These are phyloP conservation scores for Suillus paluster DNA, from an alignment of 768 basidiomycete species.

Conservation along the genomic window DNA sequence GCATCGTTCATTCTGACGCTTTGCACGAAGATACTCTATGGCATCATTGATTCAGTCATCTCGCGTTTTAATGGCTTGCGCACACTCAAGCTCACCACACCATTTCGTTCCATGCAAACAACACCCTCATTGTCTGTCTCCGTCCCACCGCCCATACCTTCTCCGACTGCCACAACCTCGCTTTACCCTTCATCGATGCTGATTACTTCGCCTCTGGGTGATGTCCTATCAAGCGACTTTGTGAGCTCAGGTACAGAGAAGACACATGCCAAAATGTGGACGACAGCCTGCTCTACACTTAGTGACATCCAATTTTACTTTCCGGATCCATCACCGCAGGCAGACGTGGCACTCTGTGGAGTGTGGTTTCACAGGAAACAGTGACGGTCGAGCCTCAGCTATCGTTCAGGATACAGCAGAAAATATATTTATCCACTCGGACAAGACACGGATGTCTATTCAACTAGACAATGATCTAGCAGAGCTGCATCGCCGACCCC, in stretches of 20 bases:
- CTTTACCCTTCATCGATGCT: neutral
- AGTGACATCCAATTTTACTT: conserved; percentile 35
- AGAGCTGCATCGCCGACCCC: neutral
- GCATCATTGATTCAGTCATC: conserved; percentile 35
- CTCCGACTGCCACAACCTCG: conserved; percentile 8
- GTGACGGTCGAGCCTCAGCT: neutral
- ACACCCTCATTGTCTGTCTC: conserved; percentile 8
- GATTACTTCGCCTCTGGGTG: neutral
- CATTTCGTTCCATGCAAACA: conserved; percentile 32
- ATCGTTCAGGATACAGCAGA: neutral
- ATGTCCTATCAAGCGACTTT: conserved; percentile 27
- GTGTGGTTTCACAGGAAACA: conserved; percentile 33
- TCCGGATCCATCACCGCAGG: conserved; percentile 28
- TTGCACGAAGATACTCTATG: conserved; percentile 27
- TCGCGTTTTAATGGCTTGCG: conserved; percentile 34
- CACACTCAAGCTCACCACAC: conserved; percentile 35
- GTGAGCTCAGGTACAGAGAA: conserved; percentile 30
- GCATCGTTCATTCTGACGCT: conserved; percentile 1
- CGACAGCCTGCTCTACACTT: conserved; percentile 29
- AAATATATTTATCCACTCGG: neutral
- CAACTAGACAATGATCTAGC: too few relatives aligned
- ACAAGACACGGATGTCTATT: too few relatives aligned
- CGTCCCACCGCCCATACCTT: conserved; percentile 9
- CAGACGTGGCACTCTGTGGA: conserved; percentile 34
- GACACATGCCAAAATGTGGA: conserved; percentile 33